phyloP scores from a whole-genome alignment of 2,329 filamentous ascomycete genomes.

The Colletotrichum coccodes region DNA sequence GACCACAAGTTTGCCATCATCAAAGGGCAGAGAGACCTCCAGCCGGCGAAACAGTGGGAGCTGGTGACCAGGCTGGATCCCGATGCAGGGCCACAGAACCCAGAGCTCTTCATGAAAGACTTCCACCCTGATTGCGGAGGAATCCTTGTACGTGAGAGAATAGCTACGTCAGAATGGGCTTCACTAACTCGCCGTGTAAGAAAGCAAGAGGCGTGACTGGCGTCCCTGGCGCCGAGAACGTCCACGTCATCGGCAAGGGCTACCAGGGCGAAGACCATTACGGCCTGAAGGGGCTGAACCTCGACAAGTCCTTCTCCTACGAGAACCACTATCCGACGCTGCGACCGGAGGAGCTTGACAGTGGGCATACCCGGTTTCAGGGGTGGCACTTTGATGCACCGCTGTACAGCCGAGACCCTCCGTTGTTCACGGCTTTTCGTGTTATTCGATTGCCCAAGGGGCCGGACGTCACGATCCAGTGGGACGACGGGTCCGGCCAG shows the following conservation, averaged over 20 bases:
- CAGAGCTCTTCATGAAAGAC: constrained; percentile 51
- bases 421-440: constrained; percentile 53
- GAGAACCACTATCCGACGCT: constrained; percentile 48
- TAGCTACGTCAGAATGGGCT: background rate
- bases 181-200: constrained; percentile 20
- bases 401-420: constrained; percentile 51
- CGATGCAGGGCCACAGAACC: constrained; percentile 49
- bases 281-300: constrained; percentile 49
- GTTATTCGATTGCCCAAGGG: constrained; percentile 48
- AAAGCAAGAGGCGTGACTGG: constrained; percentile 45
- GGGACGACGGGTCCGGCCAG: constrained; percentile 53
- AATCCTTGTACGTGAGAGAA: constrained; percentile 41
- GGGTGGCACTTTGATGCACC: constrained; percentile 60
- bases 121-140: constrained; percentile 52
- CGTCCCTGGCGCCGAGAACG: constrained; percentile 54
- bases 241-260: constrained; percentile 57
- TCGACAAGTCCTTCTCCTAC: constrained; percentile 43
- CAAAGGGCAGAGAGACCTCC: constrained; percentile 52
- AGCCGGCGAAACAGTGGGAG: constrained; percentile 55
- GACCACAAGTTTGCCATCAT: constrained; percentile 54
- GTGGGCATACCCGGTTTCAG: constrained; percentile 55
- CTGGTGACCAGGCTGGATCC: constrained; percentile 55
- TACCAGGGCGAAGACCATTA: constrained; percentile 56
- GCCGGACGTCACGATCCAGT: constrained; percentile 49
- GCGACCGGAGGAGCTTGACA: constrained; percentile 45